phyloP scores from a whole-genome alignment of 1,284 basidiomycete genomes.

The Apiotrichum domesticum region DNA sequence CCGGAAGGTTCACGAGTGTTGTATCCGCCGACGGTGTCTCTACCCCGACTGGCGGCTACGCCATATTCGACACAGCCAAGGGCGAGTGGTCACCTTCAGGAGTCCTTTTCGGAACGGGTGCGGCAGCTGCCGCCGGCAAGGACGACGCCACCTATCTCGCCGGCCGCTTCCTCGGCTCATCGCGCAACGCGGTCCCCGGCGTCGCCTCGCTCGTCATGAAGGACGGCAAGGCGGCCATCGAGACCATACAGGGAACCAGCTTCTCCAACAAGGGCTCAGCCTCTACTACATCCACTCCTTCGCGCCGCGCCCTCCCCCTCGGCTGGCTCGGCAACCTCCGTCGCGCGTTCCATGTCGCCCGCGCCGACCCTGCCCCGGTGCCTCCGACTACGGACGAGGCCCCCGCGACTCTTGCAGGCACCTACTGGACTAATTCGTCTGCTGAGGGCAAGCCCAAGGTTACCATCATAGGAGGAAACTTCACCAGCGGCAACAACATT shows the following conservation, averaged over 20 bases:
- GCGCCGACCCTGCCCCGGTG: constrained; percentile 51
- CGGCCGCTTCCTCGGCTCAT: constrained; percentile 47
- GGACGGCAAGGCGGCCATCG: constrained; percentile 31
- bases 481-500: constrained; percentile 52
- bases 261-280: constrained; percentile 27
- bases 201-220: constrained; percentile 45
- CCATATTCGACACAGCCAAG: constrained; percentile 64
- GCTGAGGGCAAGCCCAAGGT: constrained; percentile 55
- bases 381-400: constrained; percentile 55
- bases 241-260: constrained; percentile 25
- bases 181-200: constrained; percentile 45
- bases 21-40: constrained; percentile 48
- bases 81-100: constrained; percentile 65
- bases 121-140: constrained; percentile 57
- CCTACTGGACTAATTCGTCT: constrained; percentile 81
- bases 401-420: constrained; percentile 76
- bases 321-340: constrained; percentile 31
- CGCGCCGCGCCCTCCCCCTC: constrained; percentile 1
- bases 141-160: constrained; percentile 40
- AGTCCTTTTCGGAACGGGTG: constrained; percentile 66
- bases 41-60: constrained; percentile 60
- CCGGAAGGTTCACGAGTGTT: constrained; percentile 67
- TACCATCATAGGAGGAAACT: constrained; percentile 84
- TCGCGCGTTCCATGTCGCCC: constrained; percentile 39
- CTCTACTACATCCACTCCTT: constrained; percentile 4